Evolutionary conservation across 306 rosid species (phyloP).

Genomic region (Prunus mongolica): DNA sequence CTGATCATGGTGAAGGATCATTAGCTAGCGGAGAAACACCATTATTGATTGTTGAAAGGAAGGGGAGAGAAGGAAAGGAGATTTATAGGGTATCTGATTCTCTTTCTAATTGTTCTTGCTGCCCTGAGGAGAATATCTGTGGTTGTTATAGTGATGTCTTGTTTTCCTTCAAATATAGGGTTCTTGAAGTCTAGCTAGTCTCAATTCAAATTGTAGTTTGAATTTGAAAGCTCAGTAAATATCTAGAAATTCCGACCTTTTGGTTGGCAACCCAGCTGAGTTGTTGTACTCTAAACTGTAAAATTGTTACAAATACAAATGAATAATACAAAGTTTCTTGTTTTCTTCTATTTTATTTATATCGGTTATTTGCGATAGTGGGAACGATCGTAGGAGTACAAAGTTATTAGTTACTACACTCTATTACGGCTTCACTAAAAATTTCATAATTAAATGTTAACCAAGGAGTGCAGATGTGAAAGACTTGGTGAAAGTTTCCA

Average conservation of each 20-base stretch:
- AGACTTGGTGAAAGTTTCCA: conserved; percentile 50
- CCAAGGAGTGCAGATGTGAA: conserved; percentile 51
- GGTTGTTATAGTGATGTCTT: neutral
- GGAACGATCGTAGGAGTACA: too few species aligned
- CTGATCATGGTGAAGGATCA: conserved; percentile 2
- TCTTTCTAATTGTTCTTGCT: conserved; percentile 41
- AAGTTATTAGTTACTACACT: too few species aligned
- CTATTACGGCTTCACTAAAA: too few species aligned
- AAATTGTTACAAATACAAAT: conserved; percentile 24
- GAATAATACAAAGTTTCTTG: neutral
- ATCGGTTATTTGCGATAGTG: neutral
- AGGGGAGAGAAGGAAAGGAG: conserved; percentile 22
- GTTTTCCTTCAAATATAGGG: conserved; percentile 7
- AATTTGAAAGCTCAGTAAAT: conserved; percentile 8
- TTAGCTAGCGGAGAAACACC: neutral
- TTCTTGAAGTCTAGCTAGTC: neutral
- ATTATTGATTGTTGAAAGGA: neutral
- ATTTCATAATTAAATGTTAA: neutral
- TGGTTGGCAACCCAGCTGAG: conserved; percentile 27
- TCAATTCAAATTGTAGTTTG: conserved; percentile 7
- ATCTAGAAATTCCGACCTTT: conserved; percentile 17
- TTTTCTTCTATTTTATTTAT: neutral
- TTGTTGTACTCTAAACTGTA: conserved; percentile 29
- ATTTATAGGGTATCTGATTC: conserved; percentile 33
- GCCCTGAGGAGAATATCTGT: conserved; percentile 33